Evolutionary conservation across 192 early-diverging fungal species (phyloP).

Genomic region (Jimgerdemannia lactiflua): DNA sequence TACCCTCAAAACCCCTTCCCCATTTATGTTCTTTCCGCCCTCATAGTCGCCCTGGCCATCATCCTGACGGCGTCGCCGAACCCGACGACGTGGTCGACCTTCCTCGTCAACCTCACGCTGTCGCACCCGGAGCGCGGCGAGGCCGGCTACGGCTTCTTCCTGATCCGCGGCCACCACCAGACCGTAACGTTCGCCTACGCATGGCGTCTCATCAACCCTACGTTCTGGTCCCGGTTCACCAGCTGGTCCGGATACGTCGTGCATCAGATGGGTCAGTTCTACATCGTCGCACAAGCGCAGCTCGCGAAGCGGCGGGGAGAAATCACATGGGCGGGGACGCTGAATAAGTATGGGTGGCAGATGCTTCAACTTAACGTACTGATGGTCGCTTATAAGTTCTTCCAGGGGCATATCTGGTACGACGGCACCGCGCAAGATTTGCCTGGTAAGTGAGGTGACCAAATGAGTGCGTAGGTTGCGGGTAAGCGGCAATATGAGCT

Average conservation of each 20-base stretch:
- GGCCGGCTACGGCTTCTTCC: conserved; percentile 22
- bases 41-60: background rate
- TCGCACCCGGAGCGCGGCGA: conserved; percentile 22
- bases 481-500: background rate
- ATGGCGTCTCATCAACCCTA: conserved; percentile 18
- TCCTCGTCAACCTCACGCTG: background rate
- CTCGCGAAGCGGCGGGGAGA: conserved; percentile 15
- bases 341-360: conserved; percentile 21
- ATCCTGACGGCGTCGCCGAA: background rate
- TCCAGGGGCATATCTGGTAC: conserved; percentile 24
- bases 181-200: conserved; percentile 19
- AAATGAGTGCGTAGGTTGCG: background rate
- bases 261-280: conserved; percentile 27
- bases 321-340: conserved; percentile 8
- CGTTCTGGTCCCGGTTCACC: conserved; percentile 1
- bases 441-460: background rate
- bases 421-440: conserved; percentile 25
- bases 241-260: conserved; percentile 19
- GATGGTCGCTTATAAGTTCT: conserved; percentile 23
- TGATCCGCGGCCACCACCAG: conserved; percentile 13
- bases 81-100: background rate
- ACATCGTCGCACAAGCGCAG: conserved; percentile 18
- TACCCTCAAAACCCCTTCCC: background rate
- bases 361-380: conserved; percentile 23
- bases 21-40: background rate